phyloP scores from a whole-genome alignment of 2,329 filamentous ascomycete species.

The Taxawa tesnikishii region DNA sequence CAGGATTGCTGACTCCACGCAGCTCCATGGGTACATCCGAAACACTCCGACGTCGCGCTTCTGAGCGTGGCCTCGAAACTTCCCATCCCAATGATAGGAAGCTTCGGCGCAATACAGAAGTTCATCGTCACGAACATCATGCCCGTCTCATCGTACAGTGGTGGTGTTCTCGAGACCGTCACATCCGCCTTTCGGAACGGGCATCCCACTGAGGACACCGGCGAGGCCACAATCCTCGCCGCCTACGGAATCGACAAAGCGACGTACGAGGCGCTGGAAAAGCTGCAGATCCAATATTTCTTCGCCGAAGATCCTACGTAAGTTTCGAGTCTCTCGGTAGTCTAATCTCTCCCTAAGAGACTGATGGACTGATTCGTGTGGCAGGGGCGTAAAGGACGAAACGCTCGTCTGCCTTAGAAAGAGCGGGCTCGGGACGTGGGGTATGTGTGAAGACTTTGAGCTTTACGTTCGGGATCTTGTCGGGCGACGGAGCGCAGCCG shows the following conservation, averaged over 20 bases:
- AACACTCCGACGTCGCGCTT: slow-evolving; percentile 20
- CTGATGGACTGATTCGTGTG: background rate
- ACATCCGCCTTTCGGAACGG: background rate
- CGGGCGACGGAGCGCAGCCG: slow-evolving; percentile 8
- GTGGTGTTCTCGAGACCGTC: slow-evolving; percentile 11
- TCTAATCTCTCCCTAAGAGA: no score
- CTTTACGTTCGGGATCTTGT: slow-evolving; percentile 11
- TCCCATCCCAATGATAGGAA: slow-evolving; percentile 17
- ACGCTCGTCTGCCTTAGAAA: slow-evolving; percentile 25
- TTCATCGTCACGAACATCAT: slow-evolving; percentile 20
- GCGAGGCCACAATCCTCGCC: background rate
- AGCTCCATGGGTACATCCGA: slow-evolving; percentile 31
- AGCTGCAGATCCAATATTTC: slow-evolving; percentile 12
- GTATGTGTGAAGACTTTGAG: slow-evolving; percentile 22
- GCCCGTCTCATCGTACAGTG: slow-evolving; percentile 18
- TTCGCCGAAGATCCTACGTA: slow-evolving; percentile 17
- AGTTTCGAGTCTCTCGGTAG: no score
- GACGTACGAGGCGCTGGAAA: slow-evolving; percentile 12
- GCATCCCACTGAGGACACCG: background rate
- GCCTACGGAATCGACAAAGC: slow-evolving; percentile 14
- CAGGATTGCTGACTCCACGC: slow-evolving; percentile 3
- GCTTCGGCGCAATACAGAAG: slow-evolving; percentile 16
- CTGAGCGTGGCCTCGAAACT: slow-evolving; percentile 14
- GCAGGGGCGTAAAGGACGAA: slow-evolving; percentile 25
- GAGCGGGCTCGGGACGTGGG: slow-evolving; percentile 20